Evolutionary conservation across 164 flowering plant species (phyloP), one percentile per base, ranked within the genome.

Genomic region (Santalum album): DNA sequence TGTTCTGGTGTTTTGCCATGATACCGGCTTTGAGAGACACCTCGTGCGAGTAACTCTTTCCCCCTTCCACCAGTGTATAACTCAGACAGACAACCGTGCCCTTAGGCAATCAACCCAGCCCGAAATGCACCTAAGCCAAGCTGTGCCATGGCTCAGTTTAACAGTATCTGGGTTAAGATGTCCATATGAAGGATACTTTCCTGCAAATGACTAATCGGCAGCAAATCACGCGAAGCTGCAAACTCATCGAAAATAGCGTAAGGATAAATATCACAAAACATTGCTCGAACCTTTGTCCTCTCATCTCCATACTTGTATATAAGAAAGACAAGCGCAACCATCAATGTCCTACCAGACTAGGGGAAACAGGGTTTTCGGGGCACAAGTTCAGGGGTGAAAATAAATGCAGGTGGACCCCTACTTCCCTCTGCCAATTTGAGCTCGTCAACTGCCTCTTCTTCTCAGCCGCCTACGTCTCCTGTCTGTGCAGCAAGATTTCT

Each of bases 1-100:
- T 92, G 98, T 66, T 88, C 98, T 29, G 98, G 94, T 45, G 96
- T 86, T 74, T 92, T 92, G 52, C 89, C 98, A 64, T 92, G 96
- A 55, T 83, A 92, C 36, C 98, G 82, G 59, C 80, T 92, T 57
- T 92, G 96, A 16, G 94, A 80, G 54, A 89, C 76, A 58, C 98
- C 98, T 66, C 89, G 98, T 12, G 98, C 96, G 59, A 91, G 89
- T 56, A 91, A 67, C 67, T 91, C 98, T 67, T 82, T 91, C 29
- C 84, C 89, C 65, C 96, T 82, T 48, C 96, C 96, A 69, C 87
- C 96, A 1, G 96, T 81, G 65, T 91, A 91, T 9, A 91, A 67
- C 57, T 91, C 98, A 55, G 95, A 78, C 49, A 91, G 87, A 68
- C 96, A 88, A 52, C 86, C 69, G 52, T 91, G 96, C 17, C 74